A percentile compares a stretch with the other conserved stretches of the same genome.
These are phyloP conservation scores for Tothia fuscella DNA, from an alignment of 2,329 filamentous ascomycete genomes.

Conservation along the genomic window DNA sequence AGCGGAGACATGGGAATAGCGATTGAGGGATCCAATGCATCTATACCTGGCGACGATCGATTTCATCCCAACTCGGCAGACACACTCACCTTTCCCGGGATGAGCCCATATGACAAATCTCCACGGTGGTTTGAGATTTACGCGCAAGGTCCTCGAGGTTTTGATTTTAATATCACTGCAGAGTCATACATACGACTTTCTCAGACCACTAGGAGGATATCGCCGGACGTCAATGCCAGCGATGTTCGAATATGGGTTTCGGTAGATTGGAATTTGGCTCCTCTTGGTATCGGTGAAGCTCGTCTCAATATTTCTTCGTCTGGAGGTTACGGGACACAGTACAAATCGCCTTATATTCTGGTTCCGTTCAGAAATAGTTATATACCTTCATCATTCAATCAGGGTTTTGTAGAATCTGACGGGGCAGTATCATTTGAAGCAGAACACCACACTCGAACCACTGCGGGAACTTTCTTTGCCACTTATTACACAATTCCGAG, in stretches of 20 bases:
- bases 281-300: slow-evolving; percentile 25
- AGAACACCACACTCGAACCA: slow-evolving; percentile 20
- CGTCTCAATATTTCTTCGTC: slow-evolving; percentile 43
- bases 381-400: slow-evolving; percentile 39
- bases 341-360: slow-evolving; percentile 33
- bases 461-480: slow-evolving; percentile 14
- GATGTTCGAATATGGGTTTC: slow-evolving; percentile 44
- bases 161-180: slow-evolving; percentile 41
- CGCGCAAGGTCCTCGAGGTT: slow-evolving; percentile 34
- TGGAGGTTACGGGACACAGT: slow-evolving; percentile 32
- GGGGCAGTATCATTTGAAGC: slow-evolving; percentile 26
- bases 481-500: slow-evolving; percentile 40
- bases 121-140: slow-evolving; percentile 51
- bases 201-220: slow-evolving; percentile 38
- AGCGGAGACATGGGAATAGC: slow-evolving; percentile 52
- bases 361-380: slow-evolving; percentile 42
- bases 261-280: slow-evolving; percentile 43
- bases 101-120: slow-evolving; percentile 46
- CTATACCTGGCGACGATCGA: slow-evolving; percentile 54
- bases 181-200: slow-evolving; percentile 42
- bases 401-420: slow-evolving; percentile 53
- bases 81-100: slow-evolving; percentile 41
- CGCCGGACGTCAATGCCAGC: slow-evolving; percentile 22
- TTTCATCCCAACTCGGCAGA: slow-evolving; percentile 44
- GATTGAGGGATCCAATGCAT: slow-evolving; percentile 54